These are phyloP conservation scores for Cocos nucifera DNA, from an alignment of 176 grass and related monocot species.

Conservation along the genomic window DNA sequence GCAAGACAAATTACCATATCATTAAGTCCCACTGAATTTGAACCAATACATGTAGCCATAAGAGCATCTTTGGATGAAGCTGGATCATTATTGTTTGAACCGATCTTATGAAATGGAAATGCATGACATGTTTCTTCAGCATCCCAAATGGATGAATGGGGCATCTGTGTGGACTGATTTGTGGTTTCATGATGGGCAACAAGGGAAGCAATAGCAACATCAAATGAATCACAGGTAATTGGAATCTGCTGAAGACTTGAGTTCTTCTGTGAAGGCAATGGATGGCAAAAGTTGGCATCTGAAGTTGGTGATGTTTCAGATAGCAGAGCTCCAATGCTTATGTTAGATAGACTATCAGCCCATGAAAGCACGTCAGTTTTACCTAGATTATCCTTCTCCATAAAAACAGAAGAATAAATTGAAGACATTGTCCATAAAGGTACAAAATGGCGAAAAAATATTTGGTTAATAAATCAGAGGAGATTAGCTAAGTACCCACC, in stretches of 20 bases:
- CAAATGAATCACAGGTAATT: conserved; percentile 79
- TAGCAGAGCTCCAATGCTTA: conserved; percentile 83
- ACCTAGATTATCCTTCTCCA: conserved; percentile 37
- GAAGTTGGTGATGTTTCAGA: conserved; percentile 45
- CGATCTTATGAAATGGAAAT: conserved; percentile 50
- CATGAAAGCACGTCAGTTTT: conserved; percentile 51
- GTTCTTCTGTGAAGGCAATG: conserved; percentile 38
- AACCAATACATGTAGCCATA: conserved; percentile 17
- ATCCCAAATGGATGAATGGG: conserved; percentile 68
- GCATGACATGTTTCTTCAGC: conserved; percentile 83
- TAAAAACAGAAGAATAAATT: conserved; percentile 20
- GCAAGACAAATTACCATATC: conserved; percentile 18
- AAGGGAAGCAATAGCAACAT: conserved; percentile 78
- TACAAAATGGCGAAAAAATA: too few relatives aligned
- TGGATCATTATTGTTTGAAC: conserved; percentile 15
- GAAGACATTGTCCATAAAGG: background rate
- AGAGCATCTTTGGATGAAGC: conserved; percentile 15
- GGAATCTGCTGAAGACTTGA: conserved; percentile 42
- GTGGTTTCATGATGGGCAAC: conserved; percentile 44
- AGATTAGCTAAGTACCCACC: conserved; percentile 28
- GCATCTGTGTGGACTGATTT: conserved; percentile 22
- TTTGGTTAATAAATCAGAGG: background rate
- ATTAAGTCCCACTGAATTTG: conserved; percentile 25
- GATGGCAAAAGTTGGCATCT: conserved; percentile 31
- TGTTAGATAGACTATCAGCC: conserved; percentile 71